Evolutionary conservation across 306 rosid genomes (phyloP).

Genomic region (Rosa lucieae): DNA sequence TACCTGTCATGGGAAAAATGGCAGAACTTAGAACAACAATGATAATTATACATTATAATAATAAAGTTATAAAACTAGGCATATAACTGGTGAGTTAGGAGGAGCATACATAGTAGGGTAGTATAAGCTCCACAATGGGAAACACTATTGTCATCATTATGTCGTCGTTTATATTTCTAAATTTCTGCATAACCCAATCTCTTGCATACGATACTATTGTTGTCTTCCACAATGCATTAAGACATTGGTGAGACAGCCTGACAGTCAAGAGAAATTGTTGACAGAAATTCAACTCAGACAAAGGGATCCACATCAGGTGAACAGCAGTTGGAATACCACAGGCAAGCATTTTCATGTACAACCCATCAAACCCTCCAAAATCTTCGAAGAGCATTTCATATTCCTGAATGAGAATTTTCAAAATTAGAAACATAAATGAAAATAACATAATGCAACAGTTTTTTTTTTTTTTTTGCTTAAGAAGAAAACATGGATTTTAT

Average conservation of each 20-base stretch:
- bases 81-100: slow-evolving; percentile 26
- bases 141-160: slow-evolving; percentile 65
- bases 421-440: slow-evolving; percentile 27
- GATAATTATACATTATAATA: not conserved
- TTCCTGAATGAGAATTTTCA: slow-evolving; percentile 54
- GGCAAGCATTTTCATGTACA: slow-evolving; percentile 89
- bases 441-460: slow-evolving; percentile 26
- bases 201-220: slow-evolving; percentile 37
- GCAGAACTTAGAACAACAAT: slow-evolving; percentile 19
- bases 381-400: slow-evolving; percentile 69
- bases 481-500: not conserved
- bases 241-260: slow-evolving; percentile 50
- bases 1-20: slow-evolving; percentile 45
- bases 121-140: slow-evolving; percentile 66
- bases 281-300: slow-evolving; percentile 66
- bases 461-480: not conserved
- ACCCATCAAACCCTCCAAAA: slow-evolving; percentile 92
- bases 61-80: not conserved
- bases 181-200: slow-evolving; percentile 47
- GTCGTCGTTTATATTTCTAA: slow-evolving; percentile 59
- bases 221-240: slow-evolving; percentile 60
- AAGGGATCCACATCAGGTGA: slow-evolving; percentile 89
- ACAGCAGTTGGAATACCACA: slow-evolving; percentile 79
- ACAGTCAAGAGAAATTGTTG: slow-evolving; percentile 61
- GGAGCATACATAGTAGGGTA: slow-evolving; percentile 73